phyloP scores from a whole-genome alignment of 2,329 filamentous ascomycete genomes.

The Ustulina deusta region DNA sequence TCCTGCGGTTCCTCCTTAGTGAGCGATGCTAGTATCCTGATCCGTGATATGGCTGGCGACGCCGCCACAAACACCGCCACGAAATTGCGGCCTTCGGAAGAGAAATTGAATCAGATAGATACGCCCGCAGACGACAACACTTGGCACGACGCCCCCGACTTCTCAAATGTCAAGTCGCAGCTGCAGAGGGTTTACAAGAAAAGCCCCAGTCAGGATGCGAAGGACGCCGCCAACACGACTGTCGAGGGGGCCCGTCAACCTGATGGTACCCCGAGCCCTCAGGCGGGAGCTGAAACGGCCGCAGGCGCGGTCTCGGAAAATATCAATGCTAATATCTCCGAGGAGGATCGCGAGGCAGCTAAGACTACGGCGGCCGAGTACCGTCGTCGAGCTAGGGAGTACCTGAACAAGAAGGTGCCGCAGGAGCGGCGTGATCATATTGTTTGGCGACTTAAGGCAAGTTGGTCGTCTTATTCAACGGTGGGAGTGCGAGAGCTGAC shows the following conservation, averaged over 20 bases:
- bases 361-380: conserved; percentile 56
- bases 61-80: conserved; percentile 82
- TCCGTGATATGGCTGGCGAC: conserved; percentile 93
- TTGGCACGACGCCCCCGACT: conserved; percentile 88
- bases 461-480: conserved; percentile 18
- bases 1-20: conserved; percentile 57
- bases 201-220: conserved; percentile 67
- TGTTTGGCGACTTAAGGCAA: conserved; percentile 82
- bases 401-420: conserved; percentile 87
- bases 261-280: conserved; percentile 37
- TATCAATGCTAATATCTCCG: conserved; percentile 71
- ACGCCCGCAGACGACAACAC: conserved; percentile 88
- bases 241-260: conserved; percentile 56
- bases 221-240: conserved; percentile 67
- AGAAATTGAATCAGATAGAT: conserved; percentile 82
- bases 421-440: conserved; percentile 92
- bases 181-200: conserved; percentile 71
- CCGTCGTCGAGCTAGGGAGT: conserved; percentile 69
- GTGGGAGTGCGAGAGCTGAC: conserved; percentile 75
- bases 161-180: conserved; percentile 78
- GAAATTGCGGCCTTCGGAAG: conserved; percentile 80
- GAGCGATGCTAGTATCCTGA: conserved; percentile 81
- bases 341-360: conserved; percentile 59
- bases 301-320: conserved; percentile 62
- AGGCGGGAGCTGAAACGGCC: conserved; percentile 46